phyloP scores from a whole-genome alignment of 1,284 basidiomycete species.

The Heterobasidion annosum region DNA sequence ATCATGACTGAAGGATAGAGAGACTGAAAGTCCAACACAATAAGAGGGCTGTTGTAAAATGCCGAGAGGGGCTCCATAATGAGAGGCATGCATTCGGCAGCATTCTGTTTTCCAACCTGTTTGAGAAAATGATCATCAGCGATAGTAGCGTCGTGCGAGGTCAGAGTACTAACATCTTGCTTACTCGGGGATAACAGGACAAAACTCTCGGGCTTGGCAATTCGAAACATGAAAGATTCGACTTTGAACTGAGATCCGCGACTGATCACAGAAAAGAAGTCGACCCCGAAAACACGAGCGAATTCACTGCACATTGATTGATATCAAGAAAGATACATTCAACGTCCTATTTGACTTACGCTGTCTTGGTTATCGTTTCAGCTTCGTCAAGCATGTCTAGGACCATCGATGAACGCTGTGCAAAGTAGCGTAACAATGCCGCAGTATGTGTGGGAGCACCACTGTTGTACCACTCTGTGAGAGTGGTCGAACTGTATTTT shows the following conservation, averaged over 20 bases:
- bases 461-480: slow-evolving; percentile 72
- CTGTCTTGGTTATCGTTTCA: slow-evolving; percentile 81
- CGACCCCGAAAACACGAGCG: slow-evolving; percentile 93
- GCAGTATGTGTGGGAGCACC: slow-evolving; percentile 43
- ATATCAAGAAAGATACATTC: neutral
- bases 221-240: slow-evolving; percentile 95
- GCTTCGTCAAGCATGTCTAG: slow-evolving; percentile 74
- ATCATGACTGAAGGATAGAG: slow-evolving; percentile 98
- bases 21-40: slow-evolving; percentile 94
- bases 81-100: slow-evolving; percentile 89
- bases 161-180: slow-evolving; percentile 47
- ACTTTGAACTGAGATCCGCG: slow-evolving; percentile 98
- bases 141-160: neutral
- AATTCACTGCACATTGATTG: slow-evolving; percentile 62
- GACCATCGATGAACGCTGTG: slow-evolving; percentile 54
- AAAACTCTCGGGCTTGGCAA: slow-evolving; percentile 95
- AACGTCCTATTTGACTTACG: slow-evolving; percentile 39
- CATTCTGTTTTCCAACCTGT: slow-evolving; percentile 93
- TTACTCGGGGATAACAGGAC: slow-evolving; percentile 83
- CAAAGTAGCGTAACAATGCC: slow-evolving; percentile 55
- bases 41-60: slow-evolving; percentile 86
- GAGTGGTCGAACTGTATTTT: slow-evolving; percentile 56
- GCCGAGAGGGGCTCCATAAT: slow-evolving; percentile 93
- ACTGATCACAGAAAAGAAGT: slow-evolving; percentile 92
- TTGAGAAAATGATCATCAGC: neutral